Conservation (phyloP, 192 early-diverging fungal genomes). For the Cladochytrium replicatum region DNA sequence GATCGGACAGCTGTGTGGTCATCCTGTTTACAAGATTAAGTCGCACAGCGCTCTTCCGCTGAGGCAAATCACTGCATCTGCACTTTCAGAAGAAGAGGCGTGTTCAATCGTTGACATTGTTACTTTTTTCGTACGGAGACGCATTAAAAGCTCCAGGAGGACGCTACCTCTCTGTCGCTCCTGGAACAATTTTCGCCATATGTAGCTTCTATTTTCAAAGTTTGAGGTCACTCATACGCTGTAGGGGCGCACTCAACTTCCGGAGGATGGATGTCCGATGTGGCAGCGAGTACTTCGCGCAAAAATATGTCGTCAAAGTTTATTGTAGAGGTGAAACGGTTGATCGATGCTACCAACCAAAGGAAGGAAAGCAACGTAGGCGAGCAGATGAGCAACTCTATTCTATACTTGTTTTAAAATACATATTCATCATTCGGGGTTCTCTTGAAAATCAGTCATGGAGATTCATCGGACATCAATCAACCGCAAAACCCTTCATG, state of each 20-base stretch:
- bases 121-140: too few relatives aligned
- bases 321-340: constrained; percentile 49
- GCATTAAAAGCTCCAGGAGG: constrained; percentile 41
- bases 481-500: constrained; percentile 59
- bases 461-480: constrained; percentile 47
- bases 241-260: constrained; percentile 52
- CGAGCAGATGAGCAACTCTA: constrained; percentile 59
- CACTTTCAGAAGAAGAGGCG: constrained; percentile 17
- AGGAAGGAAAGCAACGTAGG: constrained; percentile 23
- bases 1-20: constrained; percentile 44
- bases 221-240: constrained; percentile 78
- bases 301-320: constrained; percentile 55
- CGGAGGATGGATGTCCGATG: constrained; percentile 2
- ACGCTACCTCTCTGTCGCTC: constrained; percentile 51
- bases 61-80: constrained; percentile 17
- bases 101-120: too few relatives aligned
- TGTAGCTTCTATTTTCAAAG: constrained; percentile 71
- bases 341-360: constrained; percentile 22
- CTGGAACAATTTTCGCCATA: constrained; percentile 40
- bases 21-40: constrained; percentile 59
- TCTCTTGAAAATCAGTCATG: constrained; percentile 45
- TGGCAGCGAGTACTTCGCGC: constrained; percentile 56
- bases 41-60: constrained; percentile 29
- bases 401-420: constrained; percentile 74
- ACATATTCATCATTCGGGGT: background rate